phyloP scores from a whole-genome alignment of 2,329 filamentous ascomycete species.

The Paradendryphiella salina region DNA sequence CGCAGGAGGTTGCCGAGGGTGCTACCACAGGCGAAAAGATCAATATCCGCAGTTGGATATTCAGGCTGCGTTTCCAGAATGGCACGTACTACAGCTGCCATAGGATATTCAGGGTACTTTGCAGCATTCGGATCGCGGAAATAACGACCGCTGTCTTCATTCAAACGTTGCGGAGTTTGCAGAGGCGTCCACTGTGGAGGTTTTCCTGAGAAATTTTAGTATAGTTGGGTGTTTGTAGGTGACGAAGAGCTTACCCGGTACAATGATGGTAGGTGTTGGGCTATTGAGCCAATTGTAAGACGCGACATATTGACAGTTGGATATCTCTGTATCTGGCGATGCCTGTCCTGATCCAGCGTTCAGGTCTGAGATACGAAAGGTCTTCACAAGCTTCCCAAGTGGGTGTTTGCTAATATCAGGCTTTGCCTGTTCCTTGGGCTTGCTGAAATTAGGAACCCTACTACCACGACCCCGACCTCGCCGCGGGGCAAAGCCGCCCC shows the following conservation, averaged over 20 bases:
- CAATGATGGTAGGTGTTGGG: constrained; percentile 44
- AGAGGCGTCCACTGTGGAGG: constrained; percentile 58
- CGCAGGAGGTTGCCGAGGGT: constrained; percentile 65
- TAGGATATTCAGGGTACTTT: constrained; percentile 54
- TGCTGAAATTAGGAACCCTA: constrained; percentile 11
- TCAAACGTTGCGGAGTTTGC: constrained; percentile 38
- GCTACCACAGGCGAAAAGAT: constrained; percentile 64
- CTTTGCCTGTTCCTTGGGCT: constrained; percentile 13
- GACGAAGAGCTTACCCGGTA: constrained; percentile 29
- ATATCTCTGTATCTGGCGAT: constrained; percentile 37
- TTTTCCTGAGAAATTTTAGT: constrained; percentile 46
- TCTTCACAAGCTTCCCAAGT: constrained; percentile 34
- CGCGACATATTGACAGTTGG: constrained; percentile 49
- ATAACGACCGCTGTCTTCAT: constrained; percentile 54
- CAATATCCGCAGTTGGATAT: constrained; percentile 47
- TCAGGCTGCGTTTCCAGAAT: constrained; percentile 47
- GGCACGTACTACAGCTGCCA: constrained; percentile 55
- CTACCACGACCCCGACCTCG: constrained; percentile 23
- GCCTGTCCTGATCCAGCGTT: not conserved
- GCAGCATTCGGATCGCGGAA: constrained; percentile 61
- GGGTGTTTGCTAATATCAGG: constrained; percentile 37
- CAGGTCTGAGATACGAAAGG: constrained; percentile 21
- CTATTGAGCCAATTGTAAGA: constrained; percentile 58
- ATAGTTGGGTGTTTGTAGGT: not conserved
- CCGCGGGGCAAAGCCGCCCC: constrained; percentile 33